A percentile compares a stretch with the other conserved stretches of the same genome.
phyloP scores from a whole-genome alignment of 192 early-diverging fungal genomes.

The Linnemannia hyalina region DNA sequence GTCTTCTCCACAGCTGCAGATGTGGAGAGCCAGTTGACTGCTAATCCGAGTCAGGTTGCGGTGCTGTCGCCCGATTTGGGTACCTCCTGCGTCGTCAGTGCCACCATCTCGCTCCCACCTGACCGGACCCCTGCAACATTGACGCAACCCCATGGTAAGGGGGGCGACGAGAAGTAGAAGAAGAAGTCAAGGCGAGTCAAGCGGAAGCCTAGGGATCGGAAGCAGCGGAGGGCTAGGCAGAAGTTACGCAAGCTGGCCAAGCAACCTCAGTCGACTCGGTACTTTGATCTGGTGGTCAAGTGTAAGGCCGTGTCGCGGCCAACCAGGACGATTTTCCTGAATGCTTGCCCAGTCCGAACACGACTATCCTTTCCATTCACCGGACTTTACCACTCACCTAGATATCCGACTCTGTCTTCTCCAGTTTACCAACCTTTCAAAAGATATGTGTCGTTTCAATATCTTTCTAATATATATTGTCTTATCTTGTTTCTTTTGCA shows the following conservation, averaged over 20 bases:
- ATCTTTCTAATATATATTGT: too few species aligned
- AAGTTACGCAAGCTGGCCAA: slow-evolving; percentile 9
- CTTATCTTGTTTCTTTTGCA: too few species aligned
- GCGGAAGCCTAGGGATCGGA: not conserved
- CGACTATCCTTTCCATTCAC: too few species aligned
- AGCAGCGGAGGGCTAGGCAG: not conserved
- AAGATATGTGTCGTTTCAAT: too few species aligned
- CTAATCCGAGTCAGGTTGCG: slow-evolving; percentile 10
- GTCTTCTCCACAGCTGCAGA: not conserved
- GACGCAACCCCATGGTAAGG: slow-evolving; percentile 2
- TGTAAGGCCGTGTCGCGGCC: not conserved
- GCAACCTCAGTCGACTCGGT: slow-evolving; percentile 4
- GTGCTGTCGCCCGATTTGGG: slow-evolving; percentile 16
- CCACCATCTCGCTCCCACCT: slow-evolving; percentile 15
- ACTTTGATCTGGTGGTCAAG: slow-evolving; percentile 17
- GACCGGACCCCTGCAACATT: slow-evolving; percentile 6
- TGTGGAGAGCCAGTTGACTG: not conserved
- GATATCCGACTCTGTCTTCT: too few species aligned
- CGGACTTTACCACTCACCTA: too few species aligned
- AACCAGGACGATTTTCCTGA: too few species aligned
- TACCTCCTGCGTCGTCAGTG: slow-evolving; percentile 2
- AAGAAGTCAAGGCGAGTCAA: slow-evolving; percentile 1
- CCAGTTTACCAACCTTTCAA: too few species aligned
- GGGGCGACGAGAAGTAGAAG: slow-evolving; percentile 2
- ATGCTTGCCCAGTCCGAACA: too few species aligned